These are phyloP conservation scores for Achaetomium macrosporum DNA, from an alignment of 2,329 filamentous ascomycete species.

Conservation along the genomic window DNA sequence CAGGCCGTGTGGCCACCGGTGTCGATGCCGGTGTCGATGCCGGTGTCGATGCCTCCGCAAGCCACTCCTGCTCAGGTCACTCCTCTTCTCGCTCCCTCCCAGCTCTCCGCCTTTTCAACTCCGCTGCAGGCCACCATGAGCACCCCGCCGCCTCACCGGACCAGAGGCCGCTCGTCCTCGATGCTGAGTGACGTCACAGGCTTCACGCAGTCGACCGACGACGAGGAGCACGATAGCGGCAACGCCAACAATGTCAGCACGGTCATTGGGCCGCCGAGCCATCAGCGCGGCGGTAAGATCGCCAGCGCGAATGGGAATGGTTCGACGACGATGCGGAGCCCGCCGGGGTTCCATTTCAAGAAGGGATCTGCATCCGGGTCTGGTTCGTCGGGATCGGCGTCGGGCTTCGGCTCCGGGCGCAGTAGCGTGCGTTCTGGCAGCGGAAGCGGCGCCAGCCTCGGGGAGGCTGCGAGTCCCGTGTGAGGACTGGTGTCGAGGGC, in stretches of 20 bases:
- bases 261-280: slow-evolving; percentile 15
- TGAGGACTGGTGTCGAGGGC: slow-evolving; percentile 1
- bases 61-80: slow-evolving; percentile 15
- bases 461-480: slow-evolving; percentile 46
- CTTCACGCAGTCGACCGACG: slow-evolving; percentile 57
- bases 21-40: slow-evolving; percentile 28
- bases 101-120: slow-evolving; percentile 17
- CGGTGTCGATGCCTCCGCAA: slow-evolving; percentile 30
- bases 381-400: slow-evolving; percentile 26
- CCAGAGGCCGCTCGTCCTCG: slow-evolving; percentile 55
- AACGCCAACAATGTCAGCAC: slow-evolving; percentile 22
- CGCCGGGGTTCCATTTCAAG: slow-evolving; percentile 22
- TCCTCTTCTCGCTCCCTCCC: slow-evolving; percentile 22
- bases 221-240: slow-evolving; percentile 37
- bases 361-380: slow-evolving; percentile 21
- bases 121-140: slow-evolving; percentile 12
- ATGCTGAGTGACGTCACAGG: slow-evolving; percentile 64
- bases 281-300: slow-evolving; percentile 2
- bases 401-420: slow-evolving; percentile 24
- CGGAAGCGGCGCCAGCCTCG: slow-evolving; percentile 45
- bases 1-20: slow-evolving; percentile 34
- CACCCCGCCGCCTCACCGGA: slow-evolving; percentile 33
- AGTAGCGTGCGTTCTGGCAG: slow-evolving; percentile 33
- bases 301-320: slow-evolving; percentile 4
- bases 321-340: slow-evolving; percentile 17